Base-by-base conservation (phyloP, 2,329 filamentous ascomycete genomes). In the Beauveria varroae region DNA sequence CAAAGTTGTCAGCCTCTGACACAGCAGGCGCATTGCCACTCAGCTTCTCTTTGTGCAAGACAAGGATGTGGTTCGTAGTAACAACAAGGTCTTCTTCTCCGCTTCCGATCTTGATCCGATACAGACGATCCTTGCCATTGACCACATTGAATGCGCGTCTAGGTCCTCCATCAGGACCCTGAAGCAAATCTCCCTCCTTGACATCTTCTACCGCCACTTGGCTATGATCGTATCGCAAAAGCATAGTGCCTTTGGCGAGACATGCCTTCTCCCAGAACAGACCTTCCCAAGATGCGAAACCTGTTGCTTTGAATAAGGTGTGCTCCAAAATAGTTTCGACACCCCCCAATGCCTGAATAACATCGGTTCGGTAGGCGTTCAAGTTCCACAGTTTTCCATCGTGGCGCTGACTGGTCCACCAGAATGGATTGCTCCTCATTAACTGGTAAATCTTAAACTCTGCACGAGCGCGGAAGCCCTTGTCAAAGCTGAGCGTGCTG, bases 341-440 rank as follows among this genome's bases (percentile, higher is more conserved):
- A 86, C 93, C 93, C 71, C 93, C 93, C 53, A 97, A 78, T 0
- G 93, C 93, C 73, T 98, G 95, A 62, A 99, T 99, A 10, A 97
- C 92, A 77, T 99, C 95, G 7, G 95, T 97, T 64, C 95, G 82
- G 76, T 98, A 97, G 1, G 91, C 90, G 66, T 98, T 98, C 59
- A 99, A 75, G 65, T 97, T 97, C 95, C 95, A 99, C 5, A 99
- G 76, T 71, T 98, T 98, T 71, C 95, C 95, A 69, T 99, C 95
- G 70, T 99, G 96, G 44, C 95, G 83, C 74, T 98, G 93, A 69
- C 90, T 96, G 4, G 95, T 99, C 95, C 95, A 99, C 92, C 93
- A 97, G 81, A 98, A 98, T 0, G 95, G 95, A 72, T 98, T 97
- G 76, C 89, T 96, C 85, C 96, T 97, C 93, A 99, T 98, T 63